Conservation (phyloP, 2,329 filamentous ascomycete genomes). For the Sphaerulina vaccinii region DNA sequence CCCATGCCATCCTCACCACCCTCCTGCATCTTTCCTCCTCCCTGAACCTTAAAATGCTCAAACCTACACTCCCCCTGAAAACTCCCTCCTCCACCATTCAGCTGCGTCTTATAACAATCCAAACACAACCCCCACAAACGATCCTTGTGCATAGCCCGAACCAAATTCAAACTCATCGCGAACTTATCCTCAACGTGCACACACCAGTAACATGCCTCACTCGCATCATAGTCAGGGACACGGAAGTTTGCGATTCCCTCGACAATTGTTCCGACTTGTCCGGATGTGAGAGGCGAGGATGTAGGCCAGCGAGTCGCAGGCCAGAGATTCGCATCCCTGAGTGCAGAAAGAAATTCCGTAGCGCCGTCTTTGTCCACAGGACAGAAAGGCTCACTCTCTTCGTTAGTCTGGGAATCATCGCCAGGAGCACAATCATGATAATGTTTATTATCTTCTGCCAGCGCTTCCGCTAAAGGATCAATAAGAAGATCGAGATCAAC, state of each 20-base stretch:
- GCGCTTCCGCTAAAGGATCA: constrained; percentile 27
- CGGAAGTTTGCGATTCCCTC: constrained; percentile 23
- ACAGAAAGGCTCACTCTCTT: constrained; percentile 17
- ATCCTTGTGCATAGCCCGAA: constrained; percentile 26
- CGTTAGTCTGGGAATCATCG: constrained; percentile 22
- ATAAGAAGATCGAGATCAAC: constrained; percentile 30
- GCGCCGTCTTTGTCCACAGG: constrained; percentile 28
- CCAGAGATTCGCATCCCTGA: constrained; percentile 33
- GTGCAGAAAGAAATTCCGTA: constrained; percentile 27
- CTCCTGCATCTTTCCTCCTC: not conserved
- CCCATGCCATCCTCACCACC: not conserved
- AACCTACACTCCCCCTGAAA: constrained; percentile 28
- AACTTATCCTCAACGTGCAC: constrained; percentile 27
- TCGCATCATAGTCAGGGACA: constrained; percentile 31
- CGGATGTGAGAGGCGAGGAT: not conserved
- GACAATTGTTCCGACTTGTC: constrained; percentile 2
- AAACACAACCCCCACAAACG: constrained; percentile 35
- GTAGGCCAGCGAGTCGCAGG: constrained; percentile 27
- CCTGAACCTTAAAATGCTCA: constrained; percentile 30
- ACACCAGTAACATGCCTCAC: constrained; percentile 34
- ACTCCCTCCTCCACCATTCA: constrained; percentile 6
- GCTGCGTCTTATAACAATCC: constrained; percentile 32
- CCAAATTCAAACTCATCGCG: constrained; percentile 19
- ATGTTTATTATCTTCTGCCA: constrained; percentile 29
- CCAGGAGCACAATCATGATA: constrained; percentile 33